Conservation (phyloP, 805 yeast genomes). For the Metschnikowia cubensis region DNA sequence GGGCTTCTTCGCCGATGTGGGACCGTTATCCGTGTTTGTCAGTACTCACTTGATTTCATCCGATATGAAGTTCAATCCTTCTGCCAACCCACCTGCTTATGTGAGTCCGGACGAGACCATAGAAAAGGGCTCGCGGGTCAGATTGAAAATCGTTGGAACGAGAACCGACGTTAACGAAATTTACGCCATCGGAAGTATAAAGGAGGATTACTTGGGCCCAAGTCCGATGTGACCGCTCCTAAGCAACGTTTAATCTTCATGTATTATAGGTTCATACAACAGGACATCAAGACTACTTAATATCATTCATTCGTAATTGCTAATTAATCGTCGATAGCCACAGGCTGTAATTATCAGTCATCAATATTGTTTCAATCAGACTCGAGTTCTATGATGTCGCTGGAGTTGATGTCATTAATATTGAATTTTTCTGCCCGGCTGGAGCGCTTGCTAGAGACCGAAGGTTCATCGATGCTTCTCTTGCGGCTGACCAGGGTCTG, state of each 20-base stretch:
- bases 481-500: constrained; percentile 11
- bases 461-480: constrained; percentile 9
- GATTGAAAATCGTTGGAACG: constrained; percentile 95
- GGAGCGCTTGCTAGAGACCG: constrained; percentile 9
- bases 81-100: constrained; percentile 97
- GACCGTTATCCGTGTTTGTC: constrained; percentile 91
- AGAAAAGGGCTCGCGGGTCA: constrained; percentile 87
- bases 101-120: constrained; percentile 92
- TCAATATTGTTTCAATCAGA: neutral
- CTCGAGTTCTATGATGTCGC: constrained; percentile 18
- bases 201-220: constrained; percentile 96
- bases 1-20: constrained; percentile 98
- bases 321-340: neutral
- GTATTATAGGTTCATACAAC: constrained; percentile 11
- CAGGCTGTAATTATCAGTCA: neutral
- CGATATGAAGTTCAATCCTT: constrained; percentile 89
- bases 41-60: constrained; percentile 92
- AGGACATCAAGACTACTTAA: neutral
- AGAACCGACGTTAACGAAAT: constrained; percentile 96
- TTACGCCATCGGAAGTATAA: constrained; percentile 95
- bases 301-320: neutral
- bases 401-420: constrained; percentile 8
- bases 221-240: constrained; percentile 33
- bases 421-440: constrained; percentile 10
- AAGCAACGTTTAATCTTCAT: constrained; percentile 4